Percentiles rank a stretch among this genome's conserved stretches.
Conservation (phyloP, 2,329 filamentous ascomycete species). For the Aspergillus sergii region DNA sequence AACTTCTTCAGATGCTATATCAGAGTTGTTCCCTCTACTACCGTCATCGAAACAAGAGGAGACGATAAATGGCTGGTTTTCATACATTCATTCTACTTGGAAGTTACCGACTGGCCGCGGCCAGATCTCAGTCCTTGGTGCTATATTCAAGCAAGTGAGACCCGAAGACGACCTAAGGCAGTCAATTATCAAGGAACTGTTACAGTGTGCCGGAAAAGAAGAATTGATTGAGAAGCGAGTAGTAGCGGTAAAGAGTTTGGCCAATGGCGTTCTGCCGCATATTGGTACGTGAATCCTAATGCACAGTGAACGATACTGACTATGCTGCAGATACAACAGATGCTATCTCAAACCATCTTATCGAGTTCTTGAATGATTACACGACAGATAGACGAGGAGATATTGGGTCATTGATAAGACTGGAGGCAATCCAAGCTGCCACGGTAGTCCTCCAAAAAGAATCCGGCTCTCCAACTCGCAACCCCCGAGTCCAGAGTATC, state of each 20-base stretch:
- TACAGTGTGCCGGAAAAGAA: constrained; percentile 38
- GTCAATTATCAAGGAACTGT: constrained; percentile 36
- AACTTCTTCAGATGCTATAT: constrained; percentile 43
- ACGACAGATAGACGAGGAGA: constrained; percentile 88
- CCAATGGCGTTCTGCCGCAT: constrained; percentile 39
- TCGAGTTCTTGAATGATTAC: constrained; percentile 73
- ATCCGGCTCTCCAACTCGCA: constrained; percentile 9
- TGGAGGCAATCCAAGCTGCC: constrained; percentile 74
- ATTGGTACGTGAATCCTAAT: constrained; percentile 31
- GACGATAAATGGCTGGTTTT: constrained; percentile 44
- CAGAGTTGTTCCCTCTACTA: constrained; percentile 44
- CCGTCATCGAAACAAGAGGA: constrained; percentile 32
- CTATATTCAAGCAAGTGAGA: constrained; percentile 40
- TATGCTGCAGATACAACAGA: constrained; percentile 30
- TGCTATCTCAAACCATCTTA: constrained; percentile 32
- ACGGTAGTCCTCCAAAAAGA: constrained; percentile 39
- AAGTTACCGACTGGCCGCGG: constrained; percentile 45
- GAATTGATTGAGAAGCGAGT: constrained; percentile 46
- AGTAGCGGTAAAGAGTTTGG: constrained; percentile 43
- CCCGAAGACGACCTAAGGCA: constrained; percentile 24
- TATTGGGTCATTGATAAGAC: constrained; percentile 80
- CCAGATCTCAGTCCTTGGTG: constrained; percentile 46
- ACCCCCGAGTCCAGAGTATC: constrained; percentile 28
- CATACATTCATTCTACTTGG: constrained; percentile 38
- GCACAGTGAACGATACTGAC: constrained; percentile 20